Percentiles rank a stretch among this genome's conserved stretches.
Conservation (phyloP, 75 land plant genomes). For the Cunninghamia lanceolata region DNA sequence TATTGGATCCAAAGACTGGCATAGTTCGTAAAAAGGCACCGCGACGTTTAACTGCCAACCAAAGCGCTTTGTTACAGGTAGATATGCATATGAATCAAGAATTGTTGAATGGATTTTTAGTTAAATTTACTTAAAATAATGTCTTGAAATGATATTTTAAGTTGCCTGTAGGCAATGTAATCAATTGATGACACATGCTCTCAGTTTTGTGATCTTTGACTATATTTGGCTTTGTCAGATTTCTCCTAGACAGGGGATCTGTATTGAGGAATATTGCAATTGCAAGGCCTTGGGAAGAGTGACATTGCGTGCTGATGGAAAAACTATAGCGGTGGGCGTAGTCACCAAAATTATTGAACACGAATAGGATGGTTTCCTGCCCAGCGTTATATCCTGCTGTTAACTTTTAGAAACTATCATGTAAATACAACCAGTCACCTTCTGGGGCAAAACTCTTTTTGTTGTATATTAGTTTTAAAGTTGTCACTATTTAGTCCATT, state of each 20-base stretch:
- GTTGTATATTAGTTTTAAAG: neutral
- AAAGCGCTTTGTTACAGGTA: slow-evolving; percentile 89
- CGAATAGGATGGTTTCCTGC: neutral
- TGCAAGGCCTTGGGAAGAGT: slow-evolving; percentile 80
- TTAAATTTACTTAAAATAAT: neutral
- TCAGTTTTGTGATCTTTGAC: neutral
- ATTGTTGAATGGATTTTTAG: neutral
- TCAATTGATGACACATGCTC: neutral
- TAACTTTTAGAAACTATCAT: neutral
- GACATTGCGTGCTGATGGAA: slow-evolving; percentile 64
- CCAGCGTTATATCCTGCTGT: neutral
- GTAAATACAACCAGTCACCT: neutral
- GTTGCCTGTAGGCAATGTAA: neutral
- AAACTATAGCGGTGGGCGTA: slow-evolving; percentile 80
- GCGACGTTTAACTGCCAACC: slow-evolving; percentile 69
- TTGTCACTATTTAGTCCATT: neutral
- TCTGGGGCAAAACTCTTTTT: neutral
- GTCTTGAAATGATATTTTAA: neutral
- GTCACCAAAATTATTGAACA: slow-evolving; percentile 37
- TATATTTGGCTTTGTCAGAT: slow-evolving; percentile 39
- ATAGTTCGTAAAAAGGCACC: slow-evolving; percentile 62
- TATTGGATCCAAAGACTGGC: slow-evolving; percentile 82
- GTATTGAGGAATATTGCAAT: slow-evolving; percentile 71
- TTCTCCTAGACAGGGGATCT: slow-evolving; percentile 44
- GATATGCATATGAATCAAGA: neutral